phyloP scores from a whole-genome alignment of 2,329 filamentous ascomycete genomes.

The Ophiosphaerella korrae region DNA sequence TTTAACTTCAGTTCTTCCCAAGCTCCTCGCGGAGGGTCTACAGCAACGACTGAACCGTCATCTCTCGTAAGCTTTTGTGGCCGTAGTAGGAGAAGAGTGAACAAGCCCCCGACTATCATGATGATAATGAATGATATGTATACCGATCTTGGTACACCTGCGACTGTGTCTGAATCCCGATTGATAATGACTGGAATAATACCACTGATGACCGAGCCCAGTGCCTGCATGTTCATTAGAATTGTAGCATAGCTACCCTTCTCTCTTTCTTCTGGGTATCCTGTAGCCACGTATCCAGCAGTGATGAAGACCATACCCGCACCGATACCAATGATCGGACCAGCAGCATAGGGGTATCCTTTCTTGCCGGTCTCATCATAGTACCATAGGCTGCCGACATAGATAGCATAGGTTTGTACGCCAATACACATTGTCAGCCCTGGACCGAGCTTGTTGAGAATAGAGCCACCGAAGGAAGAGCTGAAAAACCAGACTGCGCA shows the following conservation, averaged over 20 bases:
- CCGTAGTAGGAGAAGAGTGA: conserved; percentile 30
- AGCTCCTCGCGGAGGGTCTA: conserved; percentile 29
- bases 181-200: conserved; percentile 43
- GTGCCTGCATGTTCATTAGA: conserved; percentile 39
- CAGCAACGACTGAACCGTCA: conserved; percentile 36
- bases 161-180: conserved; percentile 32
- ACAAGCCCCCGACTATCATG: conserved; percentile 34
- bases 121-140: conserved; percentile 38
- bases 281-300: conserved; percentile 37
- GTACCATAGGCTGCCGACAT: conserved; percentile 41
- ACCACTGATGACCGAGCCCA: conserved; percentile 35
- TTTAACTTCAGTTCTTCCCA: conserved; percentile 36
- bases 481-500: conserved; percentile 44
- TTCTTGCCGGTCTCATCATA: conserved; percentile 39
- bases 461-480: conserved; percentile 38
- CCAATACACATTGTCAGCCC: conserved; percentile 40
- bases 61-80: conserved; percentile 37
- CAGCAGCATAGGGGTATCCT: conserved; percentile 37
- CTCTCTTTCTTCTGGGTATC: conserved; percentile 38
- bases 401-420: conserved; percentile 37
- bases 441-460: conserved; percentile 39
- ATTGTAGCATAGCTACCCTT: conserved; percentile 38
- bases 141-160: conserved; percentile 35
- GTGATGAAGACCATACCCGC: conserved; percentile 43
- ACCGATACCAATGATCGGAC: conserved; percentile 39